Conservation (phyloP, 129 eudicot genomes). For the Chrysanthemum seticuspe region DNA sequence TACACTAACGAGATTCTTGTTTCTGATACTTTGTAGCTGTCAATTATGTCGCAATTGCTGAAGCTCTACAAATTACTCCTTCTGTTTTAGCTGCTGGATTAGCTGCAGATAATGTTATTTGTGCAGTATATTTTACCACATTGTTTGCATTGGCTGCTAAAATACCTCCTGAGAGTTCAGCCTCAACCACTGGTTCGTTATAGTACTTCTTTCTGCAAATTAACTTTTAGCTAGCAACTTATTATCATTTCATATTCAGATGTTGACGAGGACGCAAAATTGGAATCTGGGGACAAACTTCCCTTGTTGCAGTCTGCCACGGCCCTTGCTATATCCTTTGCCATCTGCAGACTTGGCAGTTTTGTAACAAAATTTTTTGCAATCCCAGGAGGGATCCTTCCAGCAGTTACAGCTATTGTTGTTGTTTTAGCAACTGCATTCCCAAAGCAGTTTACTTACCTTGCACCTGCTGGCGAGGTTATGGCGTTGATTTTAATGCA, state of each 20-base stretch:
- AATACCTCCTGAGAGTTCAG: constrained; percentile 64
- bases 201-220: constrained; percentile 11
- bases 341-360: constrained; percentile 59
- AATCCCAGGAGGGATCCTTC: constrained; percentile 84
- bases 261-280: constrained; percentile 34
- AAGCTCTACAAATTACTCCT: constrained; percentile 67
- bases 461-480: constrained; percentile 87
- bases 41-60: constrained; percentile 84
- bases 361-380: constrained; percentile 60
- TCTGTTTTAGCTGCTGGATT: constrained; percentile 85
- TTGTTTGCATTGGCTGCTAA: constrained; percentile 83
- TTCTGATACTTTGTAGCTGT: constrained; percentile 57
- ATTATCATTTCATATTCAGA: constrained; percentile 23
- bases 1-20: constrained; percentile 13
- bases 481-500: constrained; percentile 92
- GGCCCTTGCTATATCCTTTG: constrained; percentile 76
- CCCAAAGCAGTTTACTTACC: constrained; percentile 68
- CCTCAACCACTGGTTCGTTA: constrained; percentile 52
- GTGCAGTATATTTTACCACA: constrained; percentile 81
- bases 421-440: constrained; percentile 73
- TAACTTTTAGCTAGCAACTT: not conserved
- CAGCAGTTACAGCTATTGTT: constrained; percentile 73
- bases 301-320: constrained; percentile 66
- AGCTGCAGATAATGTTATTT: constrained; percentile 90
- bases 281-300: constrained; percentile 57